Evolutionary conservation across 306 rosid genomes (phyloP), one percentile per base, ranked within the genome.

Genomic region (Datisca glomerata): DNA sequence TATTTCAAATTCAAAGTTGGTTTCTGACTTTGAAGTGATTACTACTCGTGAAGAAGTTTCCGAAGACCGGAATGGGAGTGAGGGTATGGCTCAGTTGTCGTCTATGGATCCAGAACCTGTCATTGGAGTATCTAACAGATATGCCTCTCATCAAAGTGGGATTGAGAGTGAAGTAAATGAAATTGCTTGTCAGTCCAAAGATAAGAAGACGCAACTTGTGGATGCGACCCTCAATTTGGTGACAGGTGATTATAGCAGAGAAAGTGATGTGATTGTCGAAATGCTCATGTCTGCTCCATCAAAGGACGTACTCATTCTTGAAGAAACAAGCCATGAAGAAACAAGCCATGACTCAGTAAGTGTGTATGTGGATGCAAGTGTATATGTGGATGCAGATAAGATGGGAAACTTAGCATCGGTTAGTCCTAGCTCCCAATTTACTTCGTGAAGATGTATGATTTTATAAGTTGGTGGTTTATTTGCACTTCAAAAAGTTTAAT

Each of bases 141-240:
- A n/a, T n/a, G n/a, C n/a, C n/a, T n/a, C n/a, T n/a, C n/a, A 43
- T 43, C 19, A 8, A 20, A 57, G 32, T 73, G 55, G 51, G 68
- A 61, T 66, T 70, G 59, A 67, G 59, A 64, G 57, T 64, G 71
- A 69, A 63, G 60, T 65, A 69, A 69, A 51, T 62, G 74, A 62
- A 60, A 72, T 66, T 69, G 63, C 71, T 68, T 59, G 48, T 59
- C 66, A 55, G 60, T 64, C 79, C 64, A n/a, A n/a, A 59, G 65
- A 66, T 73, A 39, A 68, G 40, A 20, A 36, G 21, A 32, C 12
- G 18, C 36, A 24, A 40, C 37, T 20, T 64, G n/a, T n/a, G n/a
- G n/a, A 62, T 47, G 45, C 37, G 58, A 35, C 41, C 10, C 16
- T 33, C 38, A 14, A 45, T 47, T 46, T 25, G 34, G 16, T 13